These are phyloP conservation scores for cucumber (Cucumis sativus) DNA, from an alignment of 306 rosid genomes.

Conservation along the genomic window DNA sequence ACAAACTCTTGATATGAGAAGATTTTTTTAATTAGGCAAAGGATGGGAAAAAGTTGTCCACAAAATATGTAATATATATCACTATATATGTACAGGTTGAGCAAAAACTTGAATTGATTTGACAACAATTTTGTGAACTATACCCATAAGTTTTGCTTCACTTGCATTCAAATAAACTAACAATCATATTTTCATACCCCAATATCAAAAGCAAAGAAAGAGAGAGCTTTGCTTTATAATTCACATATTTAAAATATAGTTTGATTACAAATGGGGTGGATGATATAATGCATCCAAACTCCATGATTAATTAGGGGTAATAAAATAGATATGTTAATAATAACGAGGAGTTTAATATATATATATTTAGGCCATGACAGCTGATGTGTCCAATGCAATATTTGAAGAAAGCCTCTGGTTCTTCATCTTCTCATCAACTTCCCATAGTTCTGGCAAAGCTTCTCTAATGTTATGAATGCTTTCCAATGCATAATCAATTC, in stretches of 20 bases:
- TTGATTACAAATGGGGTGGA: background rate
- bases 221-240: background rate
- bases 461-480: constrained; percentile 80
- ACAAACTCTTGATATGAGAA: too few species aligned
- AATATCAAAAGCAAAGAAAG: background rate
- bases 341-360: background rate
- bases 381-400: constrained; percentile 51
- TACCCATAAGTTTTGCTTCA: background rate
- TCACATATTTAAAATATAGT: background rate
- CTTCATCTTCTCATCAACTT: constrained; percentile 29
- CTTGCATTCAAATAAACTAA: background rate
- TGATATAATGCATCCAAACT: background rate
- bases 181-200: background rate
- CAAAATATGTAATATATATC: too few species aligned
- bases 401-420: constrained; percentile 17
- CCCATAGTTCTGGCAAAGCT: constrained; percentile 88
- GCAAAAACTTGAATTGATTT: too few species aligned
- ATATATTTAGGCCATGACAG: constrained; percentile 30
- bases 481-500: constrained; percentile 75
- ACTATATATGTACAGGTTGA: too few species aligned
- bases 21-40: too few species aligned
- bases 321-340: background rate
- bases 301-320: background rate
- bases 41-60: too few species aligned
- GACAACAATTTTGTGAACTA: too few species aligned